Evolutionary conservation across 2,329 filamentous ascomycete species (phyloP).

Genomic region (Myriosclerotinia duriaeana): DNA sequence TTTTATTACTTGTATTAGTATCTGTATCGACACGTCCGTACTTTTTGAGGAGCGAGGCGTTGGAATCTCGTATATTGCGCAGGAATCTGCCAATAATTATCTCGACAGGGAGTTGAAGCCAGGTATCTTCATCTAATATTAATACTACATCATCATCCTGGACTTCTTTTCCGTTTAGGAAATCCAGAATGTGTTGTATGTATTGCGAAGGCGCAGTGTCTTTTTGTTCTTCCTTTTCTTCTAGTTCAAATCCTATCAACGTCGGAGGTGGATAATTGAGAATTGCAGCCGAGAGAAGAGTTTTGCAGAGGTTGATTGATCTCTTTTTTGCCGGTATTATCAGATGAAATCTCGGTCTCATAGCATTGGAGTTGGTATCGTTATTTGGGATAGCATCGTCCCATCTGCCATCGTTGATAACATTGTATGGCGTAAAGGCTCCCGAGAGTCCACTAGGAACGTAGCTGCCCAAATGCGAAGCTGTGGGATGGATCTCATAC

Average conservation of each 20-base stretch:
- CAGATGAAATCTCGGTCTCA: slow-evolving; percentile 51
- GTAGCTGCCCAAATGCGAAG: slow-evolving; percentile 24
- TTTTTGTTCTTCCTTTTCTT: slow-evolving; percentile 6
- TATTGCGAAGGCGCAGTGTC: slow-evolving; percentile 21
- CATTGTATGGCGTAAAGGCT: slow-evolving; percentile 23
- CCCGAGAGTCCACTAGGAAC: slow-evolving; percentile 27
- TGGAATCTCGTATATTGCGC: slow-evolving; percentile 48
- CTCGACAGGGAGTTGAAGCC: slow-evolving; percentile 58
- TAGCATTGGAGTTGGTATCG: slow-evolving; percentile 20
- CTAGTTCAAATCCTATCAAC: slow-evolving; percentile 46
- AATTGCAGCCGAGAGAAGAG: slow-evolving; percentile 56
- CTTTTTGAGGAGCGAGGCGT: slow-evolving; percentile 44
- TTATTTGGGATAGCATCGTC: slow-evolving; percentile 24
- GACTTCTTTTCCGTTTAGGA: slow-evolving; percentile 49
- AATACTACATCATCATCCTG: slow-evolving; percentile 55
- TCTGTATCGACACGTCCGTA: slow-evolving; percentile 28
- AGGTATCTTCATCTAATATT: slow-evolving; percentile 53
- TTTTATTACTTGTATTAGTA: background rate
- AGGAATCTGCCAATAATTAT: slow-evolving; percentile 57
- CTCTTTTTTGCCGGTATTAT: slow-evolving; percentile 51
- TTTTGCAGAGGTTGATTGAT: slow-evolving; percentile 52
- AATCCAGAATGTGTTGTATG: slow-evolving; percentile 41
- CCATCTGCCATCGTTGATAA: slow-evolving; percentile 25
- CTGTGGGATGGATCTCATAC: slow-evolving; percentile 27
- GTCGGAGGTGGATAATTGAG: slow-evolving; percentile 59